These are phyloP conservation scores for Yueomyces sp. DNA, from an alignment of 805 yeast genomes.

Conservation along the genomic window DNA sequence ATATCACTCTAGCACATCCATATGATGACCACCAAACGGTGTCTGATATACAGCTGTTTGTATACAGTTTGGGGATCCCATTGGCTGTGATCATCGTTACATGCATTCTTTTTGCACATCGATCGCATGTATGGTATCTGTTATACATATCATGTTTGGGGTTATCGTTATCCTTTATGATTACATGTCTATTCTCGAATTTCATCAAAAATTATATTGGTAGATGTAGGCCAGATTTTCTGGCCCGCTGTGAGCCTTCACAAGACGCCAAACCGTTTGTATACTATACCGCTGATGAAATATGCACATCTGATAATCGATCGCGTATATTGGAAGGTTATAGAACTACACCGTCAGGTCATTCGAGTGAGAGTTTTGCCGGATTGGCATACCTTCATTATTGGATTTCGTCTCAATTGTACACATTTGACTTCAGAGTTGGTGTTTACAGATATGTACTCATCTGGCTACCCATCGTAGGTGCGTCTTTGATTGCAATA, in stretches of 20 bases:
- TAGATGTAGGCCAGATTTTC: slow-evolving; percentile 82
- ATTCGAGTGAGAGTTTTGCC: slow-evolving; percentile 57
- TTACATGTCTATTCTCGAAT: slow-evolving; percentile 56
- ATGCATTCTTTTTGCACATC: slow-evolving; percentile 25
- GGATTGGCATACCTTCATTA: slow-evolving; percentile 49
- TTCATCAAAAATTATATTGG: slow-evolving; percentile 75
- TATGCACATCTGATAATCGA: slow-evolving; percentile 41
- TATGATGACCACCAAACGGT: slow-evolving; percentile 68
- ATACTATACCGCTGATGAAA: slow-evolving; percentile 47
- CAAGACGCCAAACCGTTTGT: slow-evolving; percentile 41
- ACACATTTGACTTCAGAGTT: slow-evolving; percentile 31
- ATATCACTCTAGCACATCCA: slow-evolving; percentile 70
- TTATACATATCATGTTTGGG: slow-evolving; percentile 58
- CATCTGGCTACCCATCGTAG: slow-evolving; percentile 41
- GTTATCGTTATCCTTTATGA: slow-evolving; percentile 40
- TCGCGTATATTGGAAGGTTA: slow-evolving; percentile 49
- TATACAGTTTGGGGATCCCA: slow-evolving; percentile 45
- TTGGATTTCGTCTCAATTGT: slow-evolving; percentile 59
- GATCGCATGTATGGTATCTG: slow-evolving; percentile 43
- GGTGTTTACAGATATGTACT: slow-evolving; percentile 55
- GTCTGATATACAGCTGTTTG: slow-evolving; percentile 36
- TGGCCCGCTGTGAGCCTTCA: slow-evolving; percentile 70
- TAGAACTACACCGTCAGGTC: slow-evolving; percentile 77
- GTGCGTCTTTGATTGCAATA: slow-evolving; percentile 68
- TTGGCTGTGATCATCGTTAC: slow-evolving; percentile 24